Percentiles rank a stretch among this genome's conserved stretches.
phyloP scores from a whole-genome alignment of 164 flowering plant species.

The Vitis labrusca region DNA sequence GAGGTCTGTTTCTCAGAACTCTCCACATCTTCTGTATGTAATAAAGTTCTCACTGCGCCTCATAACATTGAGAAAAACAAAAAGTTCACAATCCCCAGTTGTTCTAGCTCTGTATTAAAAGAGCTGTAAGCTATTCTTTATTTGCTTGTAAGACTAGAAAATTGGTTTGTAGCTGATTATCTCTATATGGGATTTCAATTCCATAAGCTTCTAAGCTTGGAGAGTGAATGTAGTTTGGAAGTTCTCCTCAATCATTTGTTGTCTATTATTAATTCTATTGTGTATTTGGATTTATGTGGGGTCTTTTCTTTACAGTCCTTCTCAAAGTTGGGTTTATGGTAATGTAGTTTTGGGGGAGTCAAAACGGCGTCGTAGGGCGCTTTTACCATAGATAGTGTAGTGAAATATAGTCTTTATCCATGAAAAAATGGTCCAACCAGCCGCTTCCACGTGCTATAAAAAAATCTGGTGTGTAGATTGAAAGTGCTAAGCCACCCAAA shows the following conservation, averaged over 20 bases:
- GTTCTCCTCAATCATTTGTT: not conserved
- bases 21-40: not conserved
- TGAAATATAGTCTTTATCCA: not conserved
- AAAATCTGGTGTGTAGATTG: slow-evolving; percentile 2
- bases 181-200: not conserved
- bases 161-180: not conserved
- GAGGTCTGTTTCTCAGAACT: not conserved
- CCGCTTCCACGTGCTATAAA: slow-evolving; percentile 26
- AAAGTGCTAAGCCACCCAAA: slow-evolving; percentile 7
- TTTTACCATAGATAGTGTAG: not conserved
- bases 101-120: not conserved
- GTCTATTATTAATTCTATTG: not conserved
- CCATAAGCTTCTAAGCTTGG: not conserved
- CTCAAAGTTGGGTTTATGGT: not conserved
- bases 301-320: too few relatives aligned
- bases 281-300: too few relatives aligned
- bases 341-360: not conserved
- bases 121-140: not conserved
- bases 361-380: not conserved
- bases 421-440: slow-evolving; percentile 16
- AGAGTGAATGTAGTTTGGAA: not conserved
- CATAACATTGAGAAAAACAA: too few relatives aligned
- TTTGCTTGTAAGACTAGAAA: not conserved
- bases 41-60: not conserved
- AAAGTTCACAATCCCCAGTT: not conserved